Percentiles rank a stretch among this genome's conserved stretches.
phyloP scores from a whole-genome alignment of 73 alveolate genomes.

The Symbiodinium natans region DNA sequence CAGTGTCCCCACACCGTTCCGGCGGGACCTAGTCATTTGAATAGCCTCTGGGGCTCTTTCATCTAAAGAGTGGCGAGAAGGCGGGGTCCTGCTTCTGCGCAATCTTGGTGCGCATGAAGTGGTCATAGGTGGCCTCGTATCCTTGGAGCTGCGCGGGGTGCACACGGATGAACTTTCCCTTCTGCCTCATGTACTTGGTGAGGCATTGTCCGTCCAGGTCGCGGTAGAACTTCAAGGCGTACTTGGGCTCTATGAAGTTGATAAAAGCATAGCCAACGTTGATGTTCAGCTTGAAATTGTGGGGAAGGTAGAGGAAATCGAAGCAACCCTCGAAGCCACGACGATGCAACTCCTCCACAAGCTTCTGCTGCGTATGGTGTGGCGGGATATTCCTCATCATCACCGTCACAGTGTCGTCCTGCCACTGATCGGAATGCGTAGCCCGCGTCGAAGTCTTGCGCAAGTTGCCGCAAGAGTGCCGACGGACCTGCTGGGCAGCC shows the following conservation, averaged over 20 bases:
- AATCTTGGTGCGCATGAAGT: background rate
- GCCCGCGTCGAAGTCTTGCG: background rate
- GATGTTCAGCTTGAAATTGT: background rate
- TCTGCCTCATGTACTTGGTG: background rate
- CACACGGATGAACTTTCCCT: slow-evolving; percentile 3
- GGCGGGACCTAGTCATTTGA: too few species aligned
- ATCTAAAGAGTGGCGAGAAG: background rate
- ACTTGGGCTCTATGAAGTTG: background rate
- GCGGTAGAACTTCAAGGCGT: slow-evolving; percentile 7
- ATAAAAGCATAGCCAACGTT: slow-evolving; percentile 8
- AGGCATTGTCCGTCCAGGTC: background rate
- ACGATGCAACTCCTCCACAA: background rate
- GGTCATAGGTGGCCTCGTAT: slow-evolving; percentile 4
- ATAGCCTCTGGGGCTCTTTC: too few species aligned
- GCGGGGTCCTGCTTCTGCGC: slow-evolving; percentile 8
- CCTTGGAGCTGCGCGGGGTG: slow-evolving; percentile 21
- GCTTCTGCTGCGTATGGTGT: background rate
- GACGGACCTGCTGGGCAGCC: background rate
- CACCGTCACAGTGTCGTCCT: background rate
- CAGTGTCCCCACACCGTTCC: too few species aligned
- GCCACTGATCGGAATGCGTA: background rate
- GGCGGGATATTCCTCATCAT: background rate
- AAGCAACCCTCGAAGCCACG: background rate
- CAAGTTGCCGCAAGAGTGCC: background rate
- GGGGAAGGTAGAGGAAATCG: slow-evolving; percentile 1